These are phyloP conservation scores for Metschnikowia dekortorum DNA, from an alignment of 805 yeast species.

Conservation along the genomic window DNA sequence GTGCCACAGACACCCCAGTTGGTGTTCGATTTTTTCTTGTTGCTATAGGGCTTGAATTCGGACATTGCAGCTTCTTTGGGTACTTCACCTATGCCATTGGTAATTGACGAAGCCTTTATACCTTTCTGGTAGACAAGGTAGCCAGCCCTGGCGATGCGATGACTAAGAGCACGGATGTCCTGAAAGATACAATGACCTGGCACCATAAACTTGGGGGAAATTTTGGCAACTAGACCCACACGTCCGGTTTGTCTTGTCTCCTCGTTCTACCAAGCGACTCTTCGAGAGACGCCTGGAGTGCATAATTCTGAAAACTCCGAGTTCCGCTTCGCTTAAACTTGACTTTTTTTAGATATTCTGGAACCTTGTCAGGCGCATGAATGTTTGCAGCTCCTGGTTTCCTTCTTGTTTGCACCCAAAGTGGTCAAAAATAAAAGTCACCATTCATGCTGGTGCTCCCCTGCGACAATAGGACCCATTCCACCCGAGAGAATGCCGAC, in stretches of 20 bases:
- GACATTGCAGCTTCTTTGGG: not conserved
- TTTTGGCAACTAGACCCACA: not conserved
- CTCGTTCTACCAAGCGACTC: not conserved
- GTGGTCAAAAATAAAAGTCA: not conserved
- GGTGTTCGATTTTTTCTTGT: too few species aligned
- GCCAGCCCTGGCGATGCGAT: not conserved
- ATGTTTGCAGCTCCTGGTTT: not conserved
- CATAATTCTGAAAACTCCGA: not conserved
- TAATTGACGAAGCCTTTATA: not conserved
- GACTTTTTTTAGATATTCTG: not conserved
- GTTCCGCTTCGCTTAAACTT: not conserved
- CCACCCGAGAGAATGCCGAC: not conserved
- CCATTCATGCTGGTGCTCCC: not conserved
- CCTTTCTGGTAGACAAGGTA: not conserved
- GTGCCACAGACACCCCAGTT: not conserved
- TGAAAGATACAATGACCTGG: not conserved
- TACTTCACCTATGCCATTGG: too few species aligned
- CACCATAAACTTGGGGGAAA: too few species aligned
- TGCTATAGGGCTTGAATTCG: not conserved
- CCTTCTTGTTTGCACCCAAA: not conserved
- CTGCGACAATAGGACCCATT: not conserved
- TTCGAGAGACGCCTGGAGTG: not conserved
- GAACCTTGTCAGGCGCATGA: not conserved
- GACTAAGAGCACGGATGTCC: not conserved
- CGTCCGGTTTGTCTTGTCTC: not conserved